Evolutionary conservation across 768 basidiomycete genomes (phyloP).

Genomic region (Mycena alexandri): DNA sequence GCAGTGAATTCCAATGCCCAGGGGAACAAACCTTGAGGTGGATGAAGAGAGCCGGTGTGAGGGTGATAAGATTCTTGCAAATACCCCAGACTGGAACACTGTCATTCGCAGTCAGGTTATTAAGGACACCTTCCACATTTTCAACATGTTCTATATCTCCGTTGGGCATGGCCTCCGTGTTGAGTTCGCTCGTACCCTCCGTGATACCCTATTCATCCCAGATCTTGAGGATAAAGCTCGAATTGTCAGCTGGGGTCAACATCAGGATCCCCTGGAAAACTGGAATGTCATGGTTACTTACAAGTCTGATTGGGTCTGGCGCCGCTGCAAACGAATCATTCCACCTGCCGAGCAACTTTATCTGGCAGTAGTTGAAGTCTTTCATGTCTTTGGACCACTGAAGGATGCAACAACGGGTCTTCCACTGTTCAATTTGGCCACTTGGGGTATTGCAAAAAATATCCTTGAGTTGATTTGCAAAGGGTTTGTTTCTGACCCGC

Average conservation of each 20-base stretch:
- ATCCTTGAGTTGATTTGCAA: conserved; percentile 43
- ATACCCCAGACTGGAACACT: too few relatives aligned
- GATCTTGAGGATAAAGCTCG: neutral
- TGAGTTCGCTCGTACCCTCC: neutral
- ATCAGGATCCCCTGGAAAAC: too few relatives aligned
- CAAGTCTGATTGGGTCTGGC: conserved; percentile 11
- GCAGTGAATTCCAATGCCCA: too few relatives aligned
- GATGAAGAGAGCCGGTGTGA: too few relatives aligned
- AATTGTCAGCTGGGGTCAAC: neutral
- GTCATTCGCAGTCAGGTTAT: conserved; percentile 29
- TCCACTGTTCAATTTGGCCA: conserved; percentile 46
- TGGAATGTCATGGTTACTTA: too few relatives aligned
- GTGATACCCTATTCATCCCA: neutral
- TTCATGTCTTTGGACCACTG: conserved; percentile 49
- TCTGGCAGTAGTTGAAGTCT: conserved; percentile 42
- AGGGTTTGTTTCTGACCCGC: conserved; percentile 42
- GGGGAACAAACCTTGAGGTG: too few relatives aligned
- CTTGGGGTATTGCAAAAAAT: conserved; percentile 48
- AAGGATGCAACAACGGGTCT: conserved; percentile 45
- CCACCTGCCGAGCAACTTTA: conserved; percentile 49
- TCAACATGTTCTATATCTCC: conserved; percentile 39
- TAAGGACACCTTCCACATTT: conserved; percentile 43
- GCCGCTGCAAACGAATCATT: conserved; percentile 43
- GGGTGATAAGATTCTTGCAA: too few relatives aligned
- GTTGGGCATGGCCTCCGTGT: conserved; percentile 5